These are phyloP conservation scores for Ceratobasidium sp. DNA, from an alignment of 1,284 basidiomycete genomes.

Conservation along the genomic window DNA sequence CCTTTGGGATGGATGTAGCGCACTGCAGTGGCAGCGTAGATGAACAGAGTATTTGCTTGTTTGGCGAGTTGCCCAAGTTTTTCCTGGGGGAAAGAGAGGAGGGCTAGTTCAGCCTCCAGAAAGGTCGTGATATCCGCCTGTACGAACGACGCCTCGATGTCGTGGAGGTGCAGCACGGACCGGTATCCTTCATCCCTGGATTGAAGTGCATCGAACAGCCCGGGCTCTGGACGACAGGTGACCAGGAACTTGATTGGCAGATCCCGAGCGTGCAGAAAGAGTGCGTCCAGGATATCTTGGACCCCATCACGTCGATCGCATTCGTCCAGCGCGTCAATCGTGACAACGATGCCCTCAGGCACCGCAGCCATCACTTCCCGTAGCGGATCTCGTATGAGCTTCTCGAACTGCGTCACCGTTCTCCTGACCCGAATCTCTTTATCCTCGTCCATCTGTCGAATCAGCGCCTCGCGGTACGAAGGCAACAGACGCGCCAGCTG, in stretches of 20 bases:
- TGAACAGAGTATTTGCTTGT: background rate
- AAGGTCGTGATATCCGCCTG: background rate
- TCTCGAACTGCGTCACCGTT: constrained; percentile 5
- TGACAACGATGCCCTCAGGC: background rate
- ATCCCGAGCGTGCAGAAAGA: background rate
- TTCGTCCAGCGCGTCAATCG: constrained; percentile 7
- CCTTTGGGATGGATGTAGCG: background rate
- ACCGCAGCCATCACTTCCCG: background rate
- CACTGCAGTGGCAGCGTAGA: constrained; percentile 13
- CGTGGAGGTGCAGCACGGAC: background rate
- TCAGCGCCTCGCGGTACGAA: too few relatives aligned
- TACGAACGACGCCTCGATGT: constrained; percentile 2
- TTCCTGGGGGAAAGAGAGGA: background rate
- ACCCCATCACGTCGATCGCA: background rate
- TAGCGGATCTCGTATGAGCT: background rate
- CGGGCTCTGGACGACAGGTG: background rate
- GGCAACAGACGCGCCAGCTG: too few relatives aligned
- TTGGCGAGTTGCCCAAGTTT: background rate
- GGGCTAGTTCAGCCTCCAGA: background rate
- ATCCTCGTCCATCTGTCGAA: too few relatives aligned
- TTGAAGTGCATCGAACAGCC: background rate
- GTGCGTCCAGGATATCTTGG: background rate
- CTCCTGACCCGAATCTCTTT: too few relatives aligned
- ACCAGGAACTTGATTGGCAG: background rate
- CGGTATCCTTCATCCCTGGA: background rate